phyloP scores from a whole-genome alignment of 1,284 basidiomycete genomes.

The Melampsora larici-populina region DNA sequence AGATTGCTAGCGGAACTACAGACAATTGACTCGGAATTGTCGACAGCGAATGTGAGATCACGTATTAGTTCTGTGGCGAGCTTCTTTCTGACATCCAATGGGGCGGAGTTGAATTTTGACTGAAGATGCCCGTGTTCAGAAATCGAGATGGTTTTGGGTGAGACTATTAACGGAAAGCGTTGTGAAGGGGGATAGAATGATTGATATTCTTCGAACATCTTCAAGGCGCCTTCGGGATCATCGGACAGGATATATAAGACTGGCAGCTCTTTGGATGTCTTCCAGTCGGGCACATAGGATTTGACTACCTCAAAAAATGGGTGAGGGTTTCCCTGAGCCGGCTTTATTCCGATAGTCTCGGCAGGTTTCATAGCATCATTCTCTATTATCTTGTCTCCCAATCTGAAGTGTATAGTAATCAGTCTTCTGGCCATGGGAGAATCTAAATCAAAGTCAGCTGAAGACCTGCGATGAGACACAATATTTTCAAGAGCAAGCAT shows the following conservation, averaged over 20 bases:
- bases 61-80: neutral
- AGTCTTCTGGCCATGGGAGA: neutral
- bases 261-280: neutral
- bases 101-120: neutral
- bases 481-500: neutral
- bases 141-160: neutral
- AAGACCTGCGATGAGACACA: neutral
- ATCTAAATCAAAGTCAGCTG: neutral
- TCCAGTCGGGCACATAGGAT: no score
- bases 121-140: neutral
- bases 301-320: neutral
- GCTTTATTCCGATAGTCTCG: neutral
- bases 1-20: neutral
- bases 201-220: neutral
- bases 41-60: neutral
- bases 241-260: neutral
- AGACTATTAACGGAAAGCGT: neutral
- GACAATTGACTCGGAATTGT: neutral
- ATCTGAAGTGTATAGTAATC: neutral
- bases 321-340: neutral
- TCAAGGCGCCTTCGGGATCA: neutral
- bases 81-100: neutral
- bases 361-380: neutral
- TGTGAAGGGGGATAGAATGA: no score
- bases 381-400: neutral